phyloP scores from a whole-genome alignment of 2,329 filamentous ascomycete species.

The Fusarium oxysporum region DNA sequence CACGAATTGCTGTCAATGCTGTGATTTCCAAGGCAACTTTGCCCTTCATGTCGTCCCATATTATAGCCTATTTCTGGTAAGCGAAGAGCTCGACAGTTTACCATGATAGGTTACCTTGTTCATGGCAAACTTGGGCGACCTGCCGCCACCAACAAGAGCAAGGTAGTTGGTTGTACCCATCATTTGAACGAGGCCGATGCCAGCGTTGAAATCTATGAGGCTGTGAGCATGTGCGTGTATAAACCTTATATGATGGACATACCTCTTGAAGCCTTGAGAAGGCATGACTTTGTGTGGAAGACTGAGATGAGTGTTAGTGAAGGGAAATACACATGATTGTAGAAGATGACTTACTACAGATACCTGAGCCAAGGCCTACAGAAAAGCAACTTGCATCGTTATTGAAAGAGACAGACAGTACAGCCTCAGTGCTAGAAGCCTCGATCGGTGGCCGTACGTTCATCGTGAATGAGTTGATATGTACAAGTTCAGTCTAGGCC shows the following conservation, averaged over 20 bases:
- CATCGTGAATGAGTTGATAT: conserved; percentile 65
- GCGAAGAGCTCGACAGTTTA: neutral
- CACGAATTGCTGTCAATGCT: conserved; percentile 82
- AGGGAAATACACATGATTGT: neutral
- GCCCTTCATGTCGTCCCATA: conserved; percentile 90
- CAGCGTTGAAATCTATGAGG: conserved; percentile 77
- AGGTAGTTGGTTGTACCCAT: conserved; percentile 88
- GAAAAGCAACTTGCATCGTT: conserved; percentile 86
- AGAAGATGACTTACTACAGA: conserved; percentile 72
- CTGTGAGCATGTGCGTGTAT: neutral
- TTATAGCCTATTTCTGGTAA: conserved; percentile 69
- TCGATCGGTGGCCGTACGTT: conserved; percentile 91
- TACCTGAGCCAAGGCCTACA: conserved; percentile 86
- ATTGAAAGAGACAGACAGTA: conserved; percentile 88
- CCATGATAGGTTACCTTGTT: conserved; percentile 72
- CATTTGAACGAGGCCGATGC: conserved; percentile 86
- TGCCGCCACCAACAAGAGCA: conserved; percentile 89
- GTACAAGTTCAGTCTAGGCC: conserved; percentile 7
- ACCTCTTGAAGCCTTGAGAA: conserved; percentile 70
- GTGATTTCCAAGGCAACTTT: conserved; percentile 81
- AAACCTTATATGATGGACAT: neutral
- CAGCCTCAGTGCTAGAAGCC: conserved; percentile 76
- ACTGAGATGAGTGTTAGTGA: conserved; percentile 59
- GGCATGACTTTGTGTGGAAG: conserved; percentile 78
- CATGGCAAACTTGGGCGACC: conserved; percentile 84